These are phyloP conservation scores for Aspergillus campestris DNA, from an alignment of 495 filamentous ascomycete genomes.

Conservation along the genomic window DNA sequence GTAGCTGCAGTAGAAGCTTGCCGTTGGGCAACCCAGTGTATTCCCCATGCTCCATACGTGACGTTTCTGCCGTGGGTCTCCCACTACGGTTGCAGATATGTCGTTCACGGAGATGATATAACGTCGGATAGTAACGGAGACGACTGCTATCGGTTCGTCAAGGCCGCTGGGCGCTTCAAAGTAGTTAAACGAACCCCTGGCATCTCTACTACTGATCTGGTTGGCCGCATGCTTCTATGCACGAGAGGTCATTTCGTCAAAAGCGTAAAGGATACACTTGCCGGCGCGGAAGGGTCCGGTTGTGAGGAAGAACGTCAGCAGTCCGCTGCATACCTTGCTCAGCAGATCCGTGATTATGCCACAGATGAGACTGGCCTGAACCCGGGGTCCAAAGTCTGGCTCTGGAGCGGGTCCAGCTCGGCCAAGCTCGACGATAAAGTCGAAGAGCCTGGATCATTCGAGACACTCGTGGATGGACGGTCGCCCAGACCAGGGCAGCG, in stretches of 20 bases:
- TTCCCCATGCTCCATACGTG: conserved; percentile 89
- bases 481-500: conserved; percentile 65
- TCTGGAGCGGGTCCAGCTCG: conserved; percentile 53
- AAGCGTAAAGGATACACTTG: conserved; percentile 56
- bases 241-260: conserved; percentile 83
- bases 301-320: conserved; percentile 54
- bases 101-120: conserved; percentile 89
- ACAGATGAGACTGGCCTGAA: conserved; percentile 67
- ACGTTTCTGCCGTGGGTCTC: conserved; percentile 89
- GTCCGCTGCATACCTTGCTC: conserved; percentile 52
- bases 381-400: conserved; percentile 70
- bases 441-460: conserved; percentile 51
- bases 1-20: conserved; percentile 85
- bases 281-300: conserved; percentile 63
- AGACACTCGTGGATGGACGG: conserved; percentile 55
- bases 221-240: conserved; percentile 93
- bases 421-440: conserved; percentile 42
- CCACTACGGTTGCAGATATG: conserved; percentile 85
- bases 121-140: conserved; percentile 76
- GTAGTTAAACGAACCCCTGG: conserved; percentile 94
- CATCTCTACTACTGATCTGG: conserved; percentile 94
- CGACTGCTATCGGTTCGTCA: conserved; percentile 96
- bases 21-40: conserved; percentile 78
- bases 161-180: conserved; percentile 80
- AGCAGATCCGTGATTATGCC: conserved; percentile 74